Evolutionary conservation across 768 basidiomycete species (phyloP).

Genomic region (Strobilomyces confusus): DNA sequence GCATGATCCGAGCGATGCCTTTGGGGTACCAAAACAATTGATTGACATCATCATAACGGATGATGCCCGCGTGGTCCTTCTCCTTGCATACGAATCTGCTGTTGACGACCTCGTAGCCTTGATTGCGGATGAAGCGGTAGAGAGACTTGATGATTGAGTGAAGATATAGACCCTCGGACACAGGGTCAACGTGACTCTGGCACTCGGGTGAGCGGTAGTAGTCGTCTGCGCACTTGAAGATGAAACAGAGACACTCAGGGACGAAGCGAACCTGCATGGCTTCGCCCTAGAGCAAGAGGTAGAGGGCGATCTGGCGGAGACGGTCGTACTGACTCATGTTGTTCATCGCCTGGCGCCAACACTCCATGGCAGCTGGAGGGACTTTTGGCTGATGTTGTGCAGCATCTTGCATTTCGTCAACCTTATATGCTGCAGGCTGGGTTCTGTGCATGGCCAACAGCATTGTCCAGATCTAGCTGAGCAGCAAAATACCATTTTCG

Average conservation of each 20-base stretch:
- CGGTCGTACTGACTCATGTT: slow-evolving; percentile 98
- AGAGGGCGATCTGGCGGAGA: slow-evolving; percentile 92
- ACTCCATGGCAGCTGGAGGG: slow-evolving; percentile 77
- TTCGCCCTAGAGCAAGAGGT: slow-evolving; percentile 96
- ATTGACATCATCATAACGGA: slow-evolving; percentile 99
- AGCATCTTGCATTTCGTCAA: slow-evolving; percentile 60
- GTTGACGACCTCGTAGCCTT: slow-evolving; percentile 95
- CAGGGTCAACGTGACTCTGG: slow-evolving; percentile 85
- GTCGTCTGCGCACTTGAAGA: slow-evolving; percentile 99
- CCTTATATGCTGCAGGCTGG: slow-evolving; percentile 79
- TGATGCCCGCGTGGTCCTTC: slow-evolving; percentile 88
- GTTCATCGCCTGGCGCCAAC: slow-evolving; percentile 98
- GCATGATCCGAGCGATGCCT: slow-evolving; percentile 87
- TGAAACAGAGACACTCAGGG: slow-evolving; percentile 97
- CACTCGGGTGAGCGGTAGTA: slow-evolving; percentile 99
- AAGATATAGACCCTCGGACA: slow-evolving; percentile 92
- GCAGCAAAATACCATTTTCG: slow-evolving; percentile 99
- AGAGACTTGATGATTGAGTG: slow-evolving; percentile 87
- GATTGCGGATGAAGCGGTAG: slow-evolving; percentile 95
- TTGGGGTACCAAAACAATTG: slow-evolving; percentile 99
- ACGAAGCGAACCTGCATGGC: slow-evolving; percentile 95
- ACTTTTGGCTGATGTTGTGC: slow-evolving; percentile 55
- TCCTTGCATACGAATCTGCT: slow-evolving; percentile 93
- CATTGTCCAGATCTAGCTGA: slow-evolving; percentile 97
- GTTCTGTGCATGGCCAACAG: slow-evolving; percentile 88